A percentile compares a stretch with the other conserved stretches of the same genome.
These are phyloP conservation scores for Globisporangium lucens DNA, from an alignment of 352 stramenopile genomes.

Conservation along the genomic window DNA sequence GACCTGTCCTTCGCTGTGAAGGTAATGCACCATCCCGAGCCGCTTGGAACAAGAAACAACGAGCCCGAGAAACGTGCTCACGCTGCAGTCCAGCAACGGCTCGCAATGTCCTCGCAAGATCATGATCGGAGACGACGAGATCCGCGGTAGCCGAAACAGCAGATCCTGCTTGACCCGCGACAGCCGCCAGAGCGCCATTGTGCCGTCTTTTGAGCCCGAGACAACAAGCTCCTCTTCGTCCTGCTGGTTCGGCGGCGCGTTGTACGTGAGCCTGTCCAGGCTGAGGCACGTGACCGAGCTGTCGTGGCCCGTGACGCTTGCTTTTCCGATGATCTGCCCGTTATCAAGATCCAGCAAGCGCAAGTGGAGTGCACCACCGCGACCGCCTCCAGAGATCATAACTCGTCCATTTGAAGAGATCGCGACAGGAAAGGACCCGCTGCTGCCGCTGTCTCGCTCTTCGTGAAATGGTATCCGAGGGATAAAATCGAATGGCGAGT, in stretches of 20 bases:
- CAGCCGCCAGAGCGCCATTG: slow-evolving; percentile 67
- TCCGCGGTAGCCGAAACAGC: slow-evolving; percentile 66
- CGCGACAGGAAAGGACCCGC: slow-evolving; percentile 44
- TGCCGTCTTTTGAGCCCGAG: slow-evolving; percentile 67
- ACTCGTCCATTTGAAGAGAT: slow-evolving; percentile 75
- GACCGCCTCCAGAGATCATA: slow-evolving; percentile 64
- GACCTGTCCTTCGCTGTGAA: slow-evolving; percentile 71
- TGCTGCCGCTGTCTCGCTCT: slow-evolving; percentile 23
- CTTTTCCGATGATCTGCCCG: slow-evolving; percentile 76
- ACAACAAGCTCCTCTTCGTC: slow-evolving; percentile 77
- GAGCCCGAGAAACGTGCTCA: slow-evolving; percentile 64
- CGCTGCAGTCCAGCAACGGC: slow-evolving; percentile 51
- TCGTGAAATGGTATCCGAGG: slow-evolving; percentile 78
- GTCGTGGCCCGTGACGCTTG: slow-evolving; percentile 73
- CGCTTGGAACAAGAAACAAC: slow-evolving; percentile 58
- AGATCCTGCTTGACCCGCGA: slow-evolving; percentile 69
- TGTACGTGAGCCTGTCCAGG: slow-evolving; percentile 60
- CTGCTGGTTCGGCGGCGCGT: slow-evolving; percentile 26
- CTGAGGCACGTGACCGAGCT: slow-evolving; percentile 69
- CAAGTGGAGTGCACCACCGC: slow-evolving; percentile 72
- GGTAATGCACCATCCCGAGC: slow-evolving; percentile 61
- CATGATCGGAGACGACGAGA: slow-evolving; percentile 65
- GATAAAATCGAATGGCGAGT: slow-evolving; percentile 79
- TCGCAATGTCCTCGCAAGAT: slow-evolving; percentile 56
- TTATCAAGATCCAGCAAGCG: slow-evolving; percentile 79